Evolutionary conservation across 2,329 filamentous ascomycete genomes (phyloP).

Genomic region (Shiraia sp.): DNA sequence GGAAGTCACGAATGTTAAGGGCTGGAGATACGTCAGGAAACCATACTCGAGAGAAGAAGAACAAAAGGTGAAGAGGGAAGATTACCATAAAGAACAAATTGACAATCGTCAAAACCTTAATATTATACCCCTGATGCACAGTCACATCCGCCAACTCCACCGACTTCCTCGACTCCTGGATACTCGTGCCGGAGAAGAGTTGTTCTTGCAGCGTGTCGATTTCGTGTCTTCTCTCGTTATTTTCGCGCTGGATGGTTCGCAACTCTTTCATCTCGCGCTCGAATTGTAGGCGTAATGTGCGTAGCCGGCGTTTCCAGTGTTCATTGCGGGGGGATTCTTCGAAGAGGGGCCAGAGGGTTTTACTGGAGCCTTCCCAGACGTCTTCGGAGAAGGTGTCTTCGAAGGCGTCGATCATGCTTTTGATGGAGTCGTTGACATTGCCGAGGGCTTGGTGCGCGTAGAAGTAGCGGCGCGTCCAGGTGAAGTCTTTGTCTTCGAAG

Average conservation of each 20-base stretch:
- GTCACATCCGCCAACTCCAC: constrained; percentile 59
- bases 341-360: constrained; percentile 60
- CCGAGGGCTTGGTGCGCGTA: constrained; percentile 66
- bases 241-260: constrained; percentile 53
- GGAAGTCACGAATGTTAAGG: constrained; percentile 64
- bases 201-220: constrained; percentile 63
- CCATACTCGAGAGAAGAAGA: too few relatives aligned
- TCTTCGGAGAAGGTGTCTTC: constrained; percentile 61
- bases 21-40: constrained; percentile 26
- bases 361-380: constrained; percentile 61
- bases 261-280: constrained; percentile 58
- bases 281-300: constrained; percentile 52
- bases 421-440: constrained; percentile 63
- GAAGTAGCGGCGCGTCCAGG: constrained; percentile 65
- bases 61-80: too few relatives aligned
- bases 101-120: constrained; percentile 62
- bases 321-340: constrained; percentile 52
- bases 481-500: constrained; percentile 65
- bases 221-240: constrained; percentile 59
- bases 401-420: constrained; percentile 61
- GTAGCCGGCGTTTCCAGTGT: constrained; percentile 56
- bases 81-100: constrained; percentile 61
- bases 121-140: constrained; percentile 64
- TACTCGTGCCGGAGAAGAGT: constrained; percentile 65
- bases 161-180: constrained; percentile 63